These are phyloP conservation scores for Rhododendron kiyosumense DNA, from an alignment of 148 eudicot genomes.

Conservation along the genomic window DNA sequence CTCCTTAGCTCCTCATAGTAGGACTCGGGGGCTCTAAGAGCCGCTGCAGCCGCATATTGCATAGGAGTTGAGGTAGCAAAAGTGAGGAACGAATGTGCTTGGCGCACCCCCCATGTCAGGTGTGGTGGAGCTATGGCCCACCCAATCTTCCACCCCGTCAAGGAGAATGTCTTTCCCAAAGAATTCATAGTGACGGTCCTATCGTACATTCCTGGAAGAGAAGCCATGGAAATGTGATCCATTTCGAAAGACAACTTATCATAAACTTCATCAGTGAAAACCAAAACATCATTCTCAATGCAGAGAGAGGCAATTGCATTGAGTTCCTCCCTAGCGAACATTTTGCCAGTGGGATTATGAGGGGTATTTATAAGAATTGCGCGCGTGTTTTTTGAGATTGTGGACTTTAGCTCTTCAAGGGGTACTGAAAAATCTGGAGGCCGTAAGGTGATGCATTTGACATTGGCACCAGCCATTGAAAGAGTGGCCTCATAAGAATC, in stretches of 20 bases:
- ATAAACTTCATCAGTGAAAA: slow-evolving; percentile 87
- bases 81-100: slow-evolving; percentile 87
- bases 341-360: slow-evolving; percentile 97
- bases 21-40: slow-evolving; percentile 76
- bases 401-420: slow-evolving; percentile 66
- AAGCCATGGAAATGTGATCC: slow-evolving; percentile 95
- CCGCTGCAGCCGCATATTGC: slow-evolving; percentile 83
- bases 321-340: slow-evolving; percentile 81
- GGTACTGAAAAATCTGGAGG: slow-evolving; percentile 84
- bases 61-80: slow-evolving; percentile 96
- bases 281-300: slow-evolving; percentile 86
- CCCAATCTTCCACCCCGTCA: slow-evolving; percentile 99
- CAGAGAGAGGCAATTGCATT: slow-evolving; percentile 70
- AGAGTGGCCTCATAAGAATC: slow-evolving; percentile 95
- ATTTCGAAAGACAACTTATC: slow-evolving; percentile 93
- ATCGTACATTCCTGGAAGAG: slow-evolving; percentile 93
- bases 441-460: slow-evolving; percentile 64
- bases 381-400: slow-evolving; percentile 65
- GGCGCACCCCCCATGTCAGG: slow-evolving; percentile 83
- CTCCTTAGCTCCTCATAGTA: slow-evolving; percentile 64
- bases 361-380: slow-evolving; percentile 92
- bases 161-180: slow-evolving; percentile 89
- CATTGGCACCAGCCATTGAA: slow-evolving; percentile 94
- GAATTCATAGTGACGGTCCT: slow-evolving; percentile 91
- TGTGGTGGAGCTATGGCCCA: slow-evolving; percentile 98